Conservation (phyloP, 345 rosid species). For the Citrus cavaleriei region DNA sequence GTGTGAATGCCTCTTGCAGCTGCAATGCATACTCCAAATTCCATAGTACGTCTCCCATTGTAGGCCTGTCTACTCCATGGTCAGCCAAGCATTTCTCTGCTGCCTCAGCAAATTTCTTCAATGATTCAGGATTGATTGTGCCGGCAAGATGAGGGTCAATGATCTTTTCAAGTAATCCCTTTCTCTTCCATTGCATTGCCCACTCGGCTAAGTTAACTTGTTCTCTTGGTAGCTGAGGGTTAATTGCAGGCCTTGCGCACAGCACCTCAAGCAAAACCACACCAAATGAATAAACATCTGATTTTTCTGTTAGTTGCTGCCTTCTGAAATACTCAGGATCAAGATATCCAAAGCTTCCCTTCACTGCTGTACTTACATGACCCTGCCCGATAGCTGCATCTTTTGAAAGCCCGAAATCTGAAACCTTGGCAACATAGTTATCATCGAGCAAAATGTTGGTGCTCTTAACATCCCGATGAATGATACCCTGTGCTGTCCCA, state of each 20-base stretch:
- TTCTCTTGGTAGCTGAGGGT: constrained; percentile 50
- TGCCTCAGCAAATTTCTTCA: constrained; percentile 54
- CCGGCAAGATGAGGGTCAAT: constrained; percentile 42
- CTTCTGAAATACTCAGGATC: constrained; percentile 56
- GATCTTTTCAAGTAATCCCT: constrained; percentile 44
- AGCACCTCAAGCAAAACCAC: constrained; percentile 43
- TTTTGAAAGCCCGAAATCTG: constrained; percentile 81
- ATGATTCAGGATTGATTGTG: constrained; percentile 37
- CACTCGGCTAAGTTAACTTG: constrained; percentile 56
- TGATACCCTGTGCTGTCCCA: constrained; percentile 89
- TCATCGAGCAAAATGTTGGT: constrained; percentile 80
- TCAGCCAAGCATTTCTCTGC: constrained; percentile 56
- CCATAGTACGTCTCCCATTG: constrained; percentile 65
- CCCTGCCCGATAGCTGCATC: constrained; percentile 70
- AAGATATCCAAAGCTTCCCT: constrained; percentile 54
- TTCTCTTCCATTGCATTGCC: constrained; percentile 64
- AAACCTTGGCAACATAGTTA: constrained; percentile 72
- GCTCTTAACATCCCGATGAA: constrained; percentile 81
- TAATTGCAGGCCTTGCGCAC: constrained; percentile 47
- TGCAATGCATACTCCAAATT: constrained; percentile 74
- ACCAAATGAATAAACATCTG: constrained; percentile 56
- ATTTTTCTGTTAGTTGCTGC: constrained; percentile 51
- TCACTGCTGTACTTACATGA: constrained; percentile 63
- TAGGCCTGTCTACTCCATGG: constrained; percentile 54
- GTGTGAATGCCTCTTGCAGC: constrained; percentile 61